These are phyloP conservation scores for Auricularia sp. DNA, from an alignment of 768 basidiomycete genomes.

Conservation along the genomic window DNA sequence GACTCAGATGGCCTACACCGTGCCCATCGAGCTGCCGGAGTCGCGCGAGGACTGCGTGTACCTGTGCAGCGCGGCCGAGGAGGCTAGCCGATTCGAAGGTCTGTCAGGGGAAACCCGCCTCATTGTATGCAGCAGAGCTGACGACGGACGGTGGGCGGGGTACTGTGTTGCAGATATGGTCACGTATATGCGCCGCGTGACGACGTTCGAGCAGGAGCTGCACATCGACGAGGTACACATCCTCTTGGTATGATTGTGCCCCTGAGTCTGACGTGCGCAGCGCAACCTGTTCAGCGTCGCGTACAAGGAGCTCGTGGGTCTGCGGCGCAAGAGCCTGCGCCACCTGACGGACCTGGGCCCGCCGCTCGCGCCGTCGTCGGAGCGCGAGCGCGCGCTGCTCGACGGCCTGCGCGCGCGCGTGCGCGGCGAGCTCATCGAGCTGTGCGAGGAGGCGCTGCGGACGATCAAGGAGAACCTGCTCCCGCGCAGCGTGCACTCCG, in stretches of 20 bases:
- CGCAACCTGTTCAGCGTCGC: conserved; percentile 42
- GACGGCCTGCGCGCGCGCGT: conserved; percentile 38
- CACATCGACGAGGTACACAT: conserved; percentile 28
- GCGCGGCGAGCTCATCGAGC: conserved; percentile 36
- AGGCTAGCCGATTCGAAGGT: background rate
- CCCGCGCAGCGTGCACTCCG: background rate
- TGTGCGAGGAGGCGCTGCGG: conserved; percentile 40
- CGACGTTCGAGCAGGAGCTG: conserved; percentile 37
- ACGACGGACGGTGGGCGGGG: background rate
- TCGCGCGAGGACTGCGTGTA: conserved; percentile 1
- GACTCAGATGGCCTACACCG: too few relatives aligned
- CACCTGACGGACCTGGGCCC: conserved; percentile 35
- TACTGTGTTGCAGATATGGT: conserved; percentile 29
- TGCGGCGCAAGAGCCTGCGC: background rate
- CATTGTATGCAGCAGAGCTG: background rate
- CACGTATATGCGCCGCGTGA: conserved; percentile 38
- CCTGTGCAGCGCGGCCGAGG: background rate
- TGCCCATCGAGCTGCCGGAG: background rate
- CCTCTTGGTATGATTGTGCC: too few relatives aligned
- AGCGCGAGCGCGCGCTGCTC: conserved; percentile 36
- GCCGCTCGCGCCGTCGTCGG: conserved; percentile 39
- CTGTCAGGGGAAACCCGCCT: background rate
- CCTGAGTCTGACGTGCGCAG: conserved; percentile 11
- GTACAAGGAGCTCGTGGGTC: conserved; percentile 14
- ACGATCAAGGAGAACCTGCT: conserved; percentile 17